phyloP scores from a whole-genome alignment of 345 rosid genomes.

The Arabis hirsuta region DNA sequence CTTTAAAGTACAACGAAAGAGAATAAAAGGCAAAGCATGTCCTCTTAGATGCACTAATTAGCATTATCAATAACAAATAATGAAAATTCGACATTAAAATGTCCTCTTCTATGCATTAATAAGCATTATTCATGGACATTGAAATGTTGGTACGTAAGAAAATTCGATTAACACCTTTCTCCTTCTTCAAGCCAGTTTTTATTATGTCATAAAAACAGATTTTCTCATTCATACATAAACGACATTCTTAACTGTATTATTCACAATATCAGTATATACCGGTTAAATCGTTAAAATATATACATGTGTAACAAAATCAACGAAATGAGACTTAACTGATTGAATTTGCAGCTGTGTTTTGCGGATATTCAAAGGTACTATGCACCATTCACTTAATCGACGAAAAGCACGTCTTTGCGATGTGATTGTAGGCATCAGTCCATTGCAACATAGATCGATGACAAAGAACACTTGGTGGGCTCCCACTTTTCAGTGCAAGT shows the following conservation, averaged over 20 bases:
- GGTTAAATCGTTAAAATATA: background rate
- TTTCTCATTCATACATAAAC: slow-evolving; percentile 3
- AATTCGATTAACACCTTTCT: background rate
- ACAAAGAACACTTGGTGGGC: too few species aligned
- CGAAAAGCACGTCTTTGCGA: too few species aligned
- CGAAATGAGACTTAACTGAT: background rate
- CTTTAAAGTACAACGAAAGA: background rate
- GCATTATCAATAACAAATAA: too few species aligned
- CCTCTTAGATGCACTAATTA: too few species aligned
- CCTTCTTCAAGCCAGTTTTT: background rate
- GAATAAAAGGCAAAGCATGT: background rate
- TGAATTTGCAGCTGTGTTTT: background rate
- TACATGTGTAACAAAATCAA: too few species aligned
- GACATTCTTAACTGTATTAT: background rate
- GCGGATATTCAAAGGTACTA: too few species aligned
- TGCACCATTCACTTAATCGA: too few species aligned
- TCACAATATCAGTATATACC: background rate
- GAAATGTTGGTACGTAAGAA: too few species aligned
- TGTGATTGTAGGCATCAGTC: too few species aligned
- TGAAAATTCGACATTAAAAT: background rate
- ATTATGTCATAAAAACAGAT: slow-evolving; percentile 6
- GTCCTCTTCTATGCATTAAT: background rate
- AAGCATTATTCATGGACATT: background rate
- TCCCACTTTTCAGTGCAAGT: too few species aligned
- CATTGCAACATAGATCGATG: too few species aligned